Conservation (phyloP, 1,284 basidiomycete genomes). For the Volvariella volvacea region DNA sequence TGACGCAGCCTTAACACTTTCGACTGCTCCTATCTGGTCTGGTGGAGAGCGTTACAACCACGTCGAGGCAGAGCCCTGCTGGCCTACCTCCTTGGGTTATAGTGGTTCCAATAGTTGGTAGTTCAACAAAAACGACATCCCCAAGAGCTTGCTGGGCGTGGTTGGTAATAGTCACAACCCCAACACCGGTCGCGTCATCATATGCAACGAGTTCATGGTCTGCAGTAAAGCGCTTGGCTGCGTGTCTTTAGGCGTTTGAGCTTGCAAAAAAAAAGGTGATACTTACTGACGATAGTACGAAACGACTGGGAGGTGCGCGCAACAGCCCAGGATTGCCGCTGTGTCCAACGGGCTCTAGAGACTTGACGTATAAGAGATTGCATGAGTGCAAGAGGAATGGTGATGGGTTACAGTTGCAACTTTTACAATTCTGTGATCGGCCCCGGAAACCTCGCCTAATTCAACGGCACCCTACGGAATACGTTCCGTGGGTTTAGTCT, state of each 20-base stretch:
- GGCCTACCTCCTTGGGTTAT: conserved; percentile 71
- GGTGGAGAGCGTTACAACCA: conserved; percentile 7
- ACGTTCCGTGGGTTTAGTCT: too few relatives aligned
- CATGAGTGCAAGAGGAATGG: conserved; percentile 18
- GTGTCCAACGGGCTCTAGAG: conserved; percentile 1
- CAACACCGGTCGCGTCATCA: conserved; percentile 77
- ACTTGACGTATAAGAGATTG: conserved; percentile 29
- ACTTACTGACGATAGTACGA: conserved; percentile 44
- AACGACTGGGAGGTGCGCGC: conserved; percentile 15
- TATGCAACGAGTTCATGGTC: conserved; percentile 90
- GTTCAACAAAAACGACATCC: conserved; percentile 97
- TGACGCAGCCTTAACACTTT: conserved; percentile 97
- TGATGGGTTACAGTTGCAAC: too few relatives aligned
- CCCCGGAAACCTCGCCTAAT: too few relatives aligned
- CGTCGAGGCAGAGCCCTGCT: not conserved
- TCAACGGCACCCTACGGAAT: too few relatives aligned
- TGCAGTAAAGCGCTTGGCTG: conserved; percentile 79
- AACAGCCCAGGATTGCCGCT: conserved; percentile 5
- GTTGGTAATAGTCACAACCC: conserved; percentile 86
- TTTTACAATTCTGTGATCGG: too few relatives aligned
- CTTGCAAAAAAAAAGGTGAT: not conserved
- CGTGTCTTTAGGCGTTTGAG: conserved; percentile 2
- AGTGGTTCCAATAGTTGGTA: conserved; percentile 67
- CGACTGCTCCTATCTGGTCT: conserved; percentile 94
- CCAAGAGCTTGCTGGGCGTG: conserved; percentile 92